Conservation (phyloP, 2,329 filamentous ascomycete genomes). For the Ceratocystis smalleyi region DNA sequence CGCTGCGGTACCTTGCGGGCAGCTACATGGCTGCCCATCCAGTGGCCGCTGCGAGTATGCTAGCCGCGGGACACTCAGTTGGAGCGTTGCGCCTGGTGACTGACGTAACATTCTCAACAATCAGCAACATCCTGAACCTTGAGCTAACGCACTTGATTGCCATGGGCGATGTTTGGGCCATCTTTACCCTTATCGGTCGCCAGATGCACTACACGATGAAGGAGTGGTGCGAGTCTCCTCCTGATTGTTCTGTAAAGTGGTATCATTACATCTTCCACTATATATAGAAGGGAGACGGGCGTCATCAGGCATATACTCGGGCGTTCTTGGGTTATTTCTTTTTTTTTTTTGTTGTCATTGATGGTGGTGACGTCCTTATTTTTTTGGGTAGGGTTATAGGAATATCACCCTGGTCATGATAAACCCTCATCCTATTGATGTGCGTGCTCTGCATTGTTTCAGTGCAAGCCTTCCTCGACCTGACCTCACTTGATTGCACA, state of each 20-base stretch:
- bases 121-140: constrained; percentile 26
- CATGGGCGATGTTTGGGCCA: constrained; percentile 14
- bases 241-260: background rate
- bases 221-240: constrained; percentile 12
- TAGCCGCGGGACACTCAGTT: background rate
- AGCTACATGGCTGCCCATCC: constrained; percentile 24
- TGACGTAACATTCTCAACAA: constrained; percentile 2
- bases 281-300: background rate
- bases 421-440: no score
- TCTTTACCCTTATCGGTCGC: constrained; percentile 10
- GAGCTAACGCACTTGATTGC: constrained; percentile 19
- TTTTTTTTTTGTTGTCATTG: background rate
- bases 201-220: constrained; percentile 12
- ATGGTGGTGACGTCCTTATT: background rate
- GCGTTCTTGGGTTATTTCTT: background rate
- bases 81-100: constrained; percentile 18
- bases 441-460: no score
- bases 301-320: background rate
- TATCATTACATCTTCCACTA: background rate
- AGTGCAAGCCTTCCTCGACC: no score
- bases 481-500: no score
- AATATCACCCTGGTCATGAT: background rate
- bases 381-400: background rate
- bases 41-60: constrained; percentile 23
- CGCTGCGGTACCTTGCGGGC: constrained; percentile 31